These are phyloP conservation scores for Fusarium chuoi DNA, from an alignment of 2,329 filamentous ascomycete genomes.

Conservation along the genomic window DNA sequence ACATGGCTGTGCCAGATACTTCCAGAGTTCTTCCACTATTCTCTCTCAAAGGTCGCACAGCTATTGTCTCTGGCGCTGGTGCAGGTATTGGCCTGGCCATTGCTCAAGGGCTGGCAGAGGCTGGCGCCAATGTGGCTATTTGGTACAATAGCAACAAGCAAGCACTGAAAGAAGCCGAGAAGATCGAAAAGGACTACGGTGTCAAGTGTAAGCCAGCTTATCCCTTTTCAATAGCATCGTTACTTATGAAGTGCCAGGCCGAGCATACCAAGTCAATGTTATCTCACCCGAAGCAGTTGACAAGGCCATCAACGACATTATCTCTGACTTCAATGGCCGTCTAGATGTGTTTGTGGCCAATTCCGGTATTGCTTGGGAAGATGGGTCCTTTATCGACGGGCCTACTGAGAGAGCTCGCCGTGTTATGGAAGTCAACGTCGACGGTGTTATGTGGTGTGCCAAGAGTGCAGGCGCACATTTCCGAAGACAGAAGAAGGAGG, in stretches of 20 bases:
- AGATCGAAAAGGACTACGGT: conserved; percentile 72
- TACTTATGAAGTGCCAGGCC: conserved; percentile 56
- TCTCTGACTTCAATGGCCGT: conserved; percentile 76
- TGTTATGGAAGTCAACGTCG: conserved; percentile 77
- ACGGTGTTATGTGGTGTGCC: conserved; percentile 82
- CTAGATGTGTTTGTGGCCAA: conserved; percentile 85
- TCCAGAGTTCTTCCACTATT: conserved; percentile 71
- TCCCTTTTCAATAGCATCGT: neutral
- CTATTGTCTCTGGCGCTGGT: conserved; percentile 74
- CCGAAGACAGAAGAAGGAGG: conserved; percentile 74
- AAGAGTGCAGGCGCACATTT: conserved; percentile 76
- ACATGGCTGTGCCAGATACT: conserved; percentile 58
- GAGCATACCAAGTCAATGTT: conserved; percentile 71
- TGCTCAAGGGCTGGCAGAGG: conserved; percentile 73
- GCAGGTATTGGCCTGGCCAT: conserved; percentile 74
- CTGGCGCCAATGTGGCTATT: conserved; percentile 76
- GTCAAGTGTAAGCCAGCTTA: conserved; percentile 67
- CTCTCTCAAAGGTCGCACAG: conserved; percentile 75
- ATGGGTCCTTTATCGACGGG: conserved; percentile 74
- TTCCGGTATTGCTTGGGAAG: conserved; percentile 78
- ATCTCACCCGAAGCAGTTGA: conserved; percentile 63
- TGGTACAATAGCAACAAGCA: conserved; percentile 78
- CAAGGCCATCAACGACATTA: conserved; percentile 61
- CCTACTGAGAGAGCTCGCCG: conserved; percentile 71
- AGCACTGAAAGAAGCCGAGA: conserved; percentile 68